Evolutionary conservation across 306 rosid genomes (phyloP).

Genomic region (Aeschynomene evenia): DNA sequence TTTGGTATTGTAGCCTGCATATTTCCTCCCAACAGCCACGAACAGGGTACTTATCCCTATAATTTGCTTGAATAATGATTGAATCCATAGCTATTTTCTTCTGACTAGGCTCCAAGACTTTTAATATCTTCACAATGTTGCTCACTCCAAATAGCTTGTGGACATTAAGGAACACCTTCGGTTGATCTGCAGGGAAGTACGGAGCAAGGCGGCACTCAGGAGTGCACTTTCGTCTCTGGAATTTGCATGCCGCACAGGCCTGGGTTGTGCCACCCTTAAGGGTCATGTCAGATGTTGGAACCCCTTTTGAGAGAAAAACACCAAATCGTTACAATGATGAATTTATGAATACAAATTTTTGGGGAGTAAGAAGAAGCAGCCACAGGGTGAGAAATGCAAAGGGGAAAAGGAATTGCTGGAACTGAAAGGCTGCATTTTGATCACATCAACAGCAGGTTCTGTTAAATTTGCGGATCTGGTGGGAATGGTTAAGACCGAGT

Average conservation of each 20-base stretch:
- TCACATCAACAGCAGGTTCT: conserved; percentile 20
- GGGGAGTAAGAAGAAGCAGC: conserved; percentile 14
- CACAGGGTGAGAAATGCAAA: background rate
- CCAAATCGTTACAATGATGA: background rate
- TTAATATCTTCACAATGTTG: conserved; percentile 57
- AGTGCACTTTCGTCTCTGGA: conserved; percentile 66
- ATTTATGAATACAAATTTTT: background rate
- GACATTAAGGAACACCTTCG: conserved; percentile 56
- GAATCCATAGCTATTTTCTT: conserved; percentile 60
- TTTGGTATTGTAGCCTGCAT: conserved; percentile 47
- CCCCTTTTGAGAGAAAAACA: background rate
- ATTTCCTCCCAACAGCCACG: conserved; percentile 63
- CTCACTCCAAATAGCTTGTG: conserved; percentile 75
- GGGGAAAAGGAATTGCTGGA: conserved; percentile 14
- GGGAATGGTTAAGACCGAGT: conserved; percentile 46
- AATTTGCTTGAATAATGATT: conserved; percentile 57
- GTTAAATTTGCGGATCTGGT: conserved; percentile 35
- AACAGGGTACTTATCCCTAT: conserved; percentile 57
- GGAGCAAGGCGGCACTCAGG: conserved; percentile 67
- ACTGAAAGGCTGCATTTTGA: conserved; percentile 15
- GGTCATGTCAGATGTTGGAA: conserved; percentile 48
- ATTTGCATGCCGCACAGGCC: conserved; percentile 82
- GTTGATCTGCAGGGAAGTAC: conserved; percentile 73
- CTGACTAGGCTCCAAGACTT: conserved; percentile 42
- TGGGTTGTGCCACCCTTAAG: conserved; percentile 66